Base-by-base conservation (phyloP, 225 moss, liverwort and hornwort species). In the Pseudisothecium myosuroides region DNA sequence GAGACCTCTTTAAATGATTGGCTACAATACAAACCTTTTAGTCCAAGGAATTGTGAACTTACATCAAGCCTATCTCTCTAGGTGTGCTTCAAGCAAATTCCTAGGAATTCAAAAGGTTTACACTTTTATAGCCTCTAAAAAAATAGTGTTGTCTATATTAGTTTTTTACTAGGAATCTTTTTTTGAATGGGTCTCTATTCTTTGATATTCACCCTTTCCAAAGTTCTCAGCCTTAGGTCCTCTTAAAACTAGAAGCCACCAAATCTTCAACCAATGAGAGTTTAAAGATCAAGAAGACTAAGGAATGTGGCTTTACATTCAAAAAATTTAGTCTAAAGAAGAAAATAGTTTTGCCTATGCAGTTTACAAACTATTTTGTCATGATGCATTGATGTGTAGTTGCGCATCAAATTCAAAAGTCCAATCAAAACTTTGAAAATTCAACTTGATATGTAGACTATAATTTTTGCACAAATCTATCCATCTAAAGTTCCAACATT, bases 321-420 rank as follows among this genome's bases (percentile, higher is more conserved):
- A 43, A 71, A 24, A 71, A 3, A 9, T 26, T 71, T 9, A 41
- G 14, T 41, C 8, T 66, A 21, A 37, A 21, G 6, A 5, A 22
- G 12, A 68, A 0, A 12, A n/a, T n/a, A 7, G 22, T 1, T 68
- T n/a, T n/a, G n/a, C n/a, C 22, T n/a, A 1, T n/a, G 3, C 7
- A 68, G 0, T n/a, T n/a, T 7, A n/a, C 6, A 68, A 12, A 3
- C 5, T 15, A 41, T 36, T 41, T 71, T 45, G 45, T 45, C 45
- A 45, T 71, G 43, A 69, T 39, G 23, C 39, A 23, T 4, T 11
- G 0, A 68, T n/a, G n/a, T n/a, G 34, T 65, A 22, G 65, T 34
- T 34, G 34, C 1, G 9, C 5, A 65, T 10, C 0, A 36, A 34
- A 17, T 36, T 65, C 65, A 63, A 49, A 49, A 49, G 3, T 10